Conservation (phyloP, 768 basidiomycete genomes). For the Boletellus emodensis region DNA sequence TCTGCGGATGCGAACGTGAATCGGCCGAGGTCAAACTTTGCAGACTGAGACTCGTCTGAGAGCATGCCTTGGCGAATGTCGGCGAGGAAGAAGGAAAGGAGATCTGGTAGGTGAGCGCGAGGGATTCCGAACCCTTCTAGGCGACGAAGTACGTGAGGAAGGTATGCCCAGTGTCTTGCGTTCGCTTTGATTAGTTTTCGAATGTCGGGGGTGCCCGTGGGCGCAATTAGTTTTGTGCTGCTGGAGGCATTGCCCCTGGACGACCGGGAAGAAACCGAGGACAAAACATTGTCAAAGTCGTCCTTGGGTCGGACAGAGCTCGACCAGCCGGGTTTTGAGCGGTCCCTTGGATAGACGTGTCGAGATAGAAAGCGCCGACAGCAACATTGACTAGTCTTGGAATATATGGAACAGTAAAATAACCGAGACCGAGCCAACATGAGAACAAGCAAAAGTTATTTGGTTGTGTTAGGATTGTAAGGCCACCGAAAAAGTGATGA, state of each 20-base stretch:
- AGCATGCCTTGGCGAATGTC: constrained; percentile 36
- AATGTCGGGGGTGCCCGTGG: constrained; percentile 9
- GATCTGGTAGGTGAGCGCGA: constrained; percentile 30
- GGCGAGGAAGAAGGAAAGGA: constrained; percentile 41
- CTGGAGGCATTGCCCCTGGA: constrained; percentile 1
- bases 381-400: constrained; percentile 17
- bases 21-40: constrained; percentile 40
- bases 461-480: too few species aligned
- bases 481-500: too few species aligned
- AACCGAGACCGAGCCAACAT: constrained; percentile 25
- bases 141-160: constrained; percentile 34
- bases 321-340: constrained; percentile 4
- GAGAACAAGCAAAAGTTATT: neutral
- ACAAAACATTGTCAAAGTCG: neutral
- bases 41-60: constrained; percentile 7
- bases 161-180: constrained; percentile 38
- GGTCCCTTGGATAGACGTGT: neutral
- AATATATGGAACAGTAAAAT: constrained; percentile 7
- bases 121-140: constrained; percentile 50
- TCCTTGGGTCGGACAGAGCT: neutral
- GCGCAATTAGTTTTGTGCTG: neutral
- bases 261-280: neutral
- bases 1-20: constrained; percentile 37
- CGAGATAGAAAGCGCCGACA: constrained; percentile 17
- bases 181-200: constrained; percentile 32